Base-by-base conservation (phyloP, 1,284 basidiomycete genomes). In the Ganoderma meredithae region DNA sequence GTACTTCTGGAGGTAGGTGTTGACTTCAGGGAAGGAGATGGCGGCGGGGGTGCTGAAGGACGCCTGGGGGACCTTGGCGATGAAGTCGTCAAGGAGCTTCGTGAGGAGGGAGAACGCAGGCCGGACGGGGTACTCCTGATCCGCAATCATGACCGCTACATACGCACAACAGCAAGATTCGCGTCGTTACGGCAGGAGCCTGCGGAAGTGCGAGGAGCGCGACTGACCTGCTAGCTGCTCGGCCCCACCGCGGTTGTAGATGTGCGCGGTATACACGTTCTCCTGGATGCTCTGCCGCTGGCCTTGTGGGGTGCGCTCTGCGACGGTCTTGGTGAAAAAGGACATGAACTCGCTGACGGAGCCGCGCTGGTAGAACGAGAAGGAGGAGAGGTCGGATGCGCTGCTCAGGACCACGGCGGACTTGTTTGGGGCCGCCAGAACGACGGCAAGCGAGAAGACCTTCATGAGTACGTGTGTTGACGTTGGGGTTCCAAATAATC, bases 51-150 rank as follows among this genome's bases (percentile, higher is more conserved):
- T 90, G 69, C 81, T 79, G 79, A 88, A 94, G 59, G 90, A 85
- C 3, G 89, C 83, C 75, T 90, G 86, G 8, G 93, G 92, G 1
- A 96, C 87, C 82, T 94, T 91, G 67, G 91, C 83, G 8, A 90
- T 87, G 78, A 98, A 98, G 71, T 99, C 97, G 75, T 99, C 98
- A 27, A 99, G 87, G 27, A 98, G 80, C 83, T 99, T 99, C 73
- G 95, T 92, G 69, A 99, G 85, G 52, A 99, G 87, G 6, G 96
- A 97, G 84, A 98, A 99, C 2, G 97, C 97, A 10, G 97, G 95
- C 65, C 98, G 92, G 66, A 95, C 94, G 60, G 97, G 98, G 82
- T 99, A 99, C 78, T 99, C 97, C 63, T 94, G 88, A 82, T 99
- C 97, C 49, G 96, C 93, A 76, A 99, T 94, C 77, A 99, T 90